These are phyloP conservation scores for Nemania diffusa DNA, from an alignment of 2,329 filamentous ascomycete genomes.

Conservation along the genomic window DNA sequence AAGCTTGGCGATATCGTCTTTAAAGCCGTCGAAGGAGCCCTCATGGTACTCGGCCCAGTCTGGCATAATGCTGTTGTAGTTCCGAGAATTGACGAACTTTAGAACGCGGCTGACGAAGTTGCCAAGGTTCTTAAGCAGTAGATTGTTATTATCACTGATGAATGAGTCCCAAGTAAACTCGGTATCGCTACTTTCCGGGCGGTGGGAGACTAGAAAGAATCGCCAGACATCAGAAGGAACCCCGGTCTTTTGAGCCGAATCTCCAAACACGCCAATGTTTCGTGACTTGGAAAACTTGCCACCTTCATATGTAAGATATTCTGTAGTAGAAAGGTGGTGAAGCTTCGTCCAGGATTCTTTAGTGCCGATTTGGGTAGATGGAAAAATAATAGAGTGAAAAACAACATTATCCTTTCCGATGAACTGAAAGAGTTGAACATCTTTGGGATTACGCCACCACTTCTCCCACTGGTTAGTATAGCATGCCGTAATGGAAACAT, in stretches of 20 bases:
- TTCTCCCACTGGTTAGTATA: conserved; percentile 36
- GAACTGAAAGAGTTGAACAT: conserved; percentile 35
- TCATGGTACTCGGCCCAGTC: conserved; percentile 29
- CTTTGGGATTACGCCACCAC: conserved; percentile 34
- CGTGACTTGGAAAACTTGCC: conserved; percentile 35
- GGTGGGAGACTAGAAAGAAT: conserved; percentile 29
- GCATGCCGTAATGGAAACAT: conserved; percentile 33
- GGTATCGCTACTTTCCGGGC: conserved; percentile 28
- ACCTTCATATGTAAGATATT: conserved; percentile 34
- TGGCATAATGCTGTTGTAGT: conserved; percentile 28
- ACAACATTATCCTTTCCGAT: conserved; percentile 35
- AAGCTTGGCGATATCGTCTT: conserved; percentile 25
- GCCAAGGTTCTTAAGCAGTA: conserved; percentile 32
- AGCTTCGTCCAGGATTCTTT: conserved; percentile 31
- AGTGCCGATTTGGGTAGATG: conserved; percentile 34
- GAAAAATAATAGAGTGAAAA: conserved; percentile 34
- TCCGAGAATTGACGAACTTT: conserved; percentile 30
- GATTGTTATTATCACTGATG: conserved; percentile 29
- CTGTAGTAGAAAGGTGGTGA: conserved; percentile 33
- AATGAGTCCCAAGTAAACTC: conserved; percentile 34
- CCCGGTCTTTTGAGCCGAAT: conserved; percentile 33
- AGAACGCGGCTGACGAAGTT: conserved; percentile 31
- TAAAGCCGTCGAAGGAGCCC: conserved; percentile 21
- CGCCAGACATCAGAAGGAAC: conserved; percentile 33
- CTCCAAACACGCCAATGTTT: conserved; percentile 30